phyloP scores from a whole-genome alignment of 352 stramenopile genomes.

The Pythium coloratum region DNA sequence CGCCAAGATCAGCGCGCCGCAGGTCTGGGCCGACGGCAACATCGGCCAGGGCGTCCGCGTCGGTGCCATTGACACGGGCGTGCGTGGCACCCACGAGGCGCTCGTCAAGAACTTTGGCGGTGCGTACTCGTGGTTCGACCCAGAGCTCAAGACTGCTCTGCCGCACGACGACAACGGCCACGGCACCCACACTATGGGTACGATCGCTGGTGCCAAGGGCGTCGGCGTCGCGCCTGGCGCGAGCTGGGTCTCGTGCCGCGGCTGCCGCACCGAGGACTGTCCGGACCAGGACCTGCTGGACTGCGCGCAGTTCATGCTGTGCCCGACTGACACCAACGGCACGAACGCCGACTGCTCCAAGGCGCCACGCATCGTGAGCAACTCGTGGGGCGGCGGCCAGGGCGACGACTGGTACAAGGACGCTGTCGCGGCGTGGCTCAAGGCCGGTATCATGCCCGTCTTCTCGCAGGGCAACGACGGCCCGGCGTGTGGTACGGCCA shows the following conservation, averaged over 20 bases:
- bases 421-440: slow-evolving; percentile 21
- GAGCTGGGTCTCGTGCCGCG: slow-evolving; percentile 20
- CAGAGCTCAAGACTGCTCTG: slow-evolving; percentile 17
- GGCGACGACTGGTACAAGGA: slow-evolving; percentile 16
- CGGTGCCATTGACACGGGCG: slow-evolving; percentile 29
- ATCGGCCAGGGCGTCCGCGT: slow-evolving; percentile 25
- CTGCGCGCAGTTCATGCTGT: slow-evolving; percentile 34
- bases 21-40: slow-evolving; percentile 25
- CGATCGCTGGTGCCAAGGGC: slow-evolving; percentile 11
- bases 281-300: slow-evolving; percentile 20
- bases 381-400: slow-evolving; percentile 25
- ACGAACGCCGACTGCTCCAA: slow-evolving; percentile 28
- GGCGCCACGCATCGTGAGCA: slow-evolving; percentile 24
- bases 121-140: slow-evolving; percentile 30
- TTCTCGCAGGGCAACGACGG: slow-evolving; percentile 27
- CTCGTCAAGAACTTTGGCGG: slow-evolving; percentile 16
- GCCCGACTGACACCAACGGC: slow-evolving; percentile 27
- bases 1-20: slow-evolving; percentile 14
- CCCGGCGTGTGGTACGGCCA: slow-evolving; percentile 15
- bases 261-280: slow-evolving; percentile 24
- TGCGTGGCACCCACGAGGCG: slow-evolving; percentile 21
- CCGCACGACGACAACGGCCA: slow-evolving; percentile 24
- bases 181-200: slow-evolving; percentile 14
- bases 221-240: slow-evolving; percentile 6
- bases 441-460: slow-evolving; percentile 24